These are phyloP conservation scores for Ogataea dorogensis DNA, from an alignment of 805 yeast species.

Conservation along the genomic window DNA sequence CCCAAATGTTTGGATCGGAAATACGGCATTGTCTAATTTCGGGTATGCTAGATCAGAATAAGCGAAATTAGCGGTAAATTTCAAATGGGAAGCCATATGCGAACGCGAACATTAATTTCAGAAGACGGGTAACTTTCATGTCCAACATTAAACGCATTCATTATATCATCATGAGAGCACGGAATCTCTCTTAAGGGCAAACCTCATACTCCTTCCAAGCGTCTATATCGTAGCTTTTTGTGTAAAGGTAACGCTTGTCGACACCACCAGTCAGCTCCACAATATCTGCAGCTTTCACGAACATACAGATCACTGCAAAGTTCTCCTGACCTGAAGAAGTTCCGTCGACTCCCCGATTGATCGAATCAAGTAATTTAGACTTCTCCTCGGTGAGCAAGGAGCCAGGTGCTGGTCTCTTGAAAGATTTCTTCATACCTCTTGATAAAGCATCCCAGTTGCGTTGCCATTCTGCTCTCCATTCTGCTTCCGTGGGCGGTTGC, in stretches of 20 bases:
- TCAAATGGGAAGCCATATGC: slow-evolving; percentile 7
- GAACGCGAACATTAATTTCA: neutral
- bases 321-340: slow-evolving; percentile 61
- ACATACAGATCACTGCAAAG: slow-evolving; percentile 66
- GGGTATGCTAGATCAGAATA: neutral
- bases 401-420: slow-evolving; percentile 75
- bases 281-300: slow-evolving; percentile 69
- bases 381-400: slow-evolving; percentile 53
- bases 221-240: slow-evolving; percentile 48
- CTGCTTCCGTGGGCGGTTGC: slow-evolving; percentile 52
- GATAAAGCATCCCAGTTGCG: slow-evolving; percentile 66
- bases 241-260: slow-evolving; percentile 52
- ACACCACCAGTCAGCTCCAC: slow-evolving; percentile 50
- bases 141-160: neutral
- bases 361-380: slow-evolving; percentile 60
- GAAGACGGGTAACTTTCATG: slow-evolving; percentile 1
- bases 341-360: slow-evolving; percentile 83
- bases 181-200: slow-evolving; percentile 59
- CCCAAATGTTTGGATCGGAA: no score
- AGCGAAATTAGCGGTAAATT: slow-evolving; percentile 6
- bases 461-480: slow-evolving; percentile 64
- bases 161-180: no score
- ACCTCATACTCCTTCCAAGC: slow-evolving; percentile 78
- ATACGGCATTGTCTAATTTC: neutral
- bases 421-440: slow-evolving; percentile 57